phyloP scores from a whole-genome alignment of 768 basidiomycete genomes.

The Candolleomyces eurysporus region DNA sequence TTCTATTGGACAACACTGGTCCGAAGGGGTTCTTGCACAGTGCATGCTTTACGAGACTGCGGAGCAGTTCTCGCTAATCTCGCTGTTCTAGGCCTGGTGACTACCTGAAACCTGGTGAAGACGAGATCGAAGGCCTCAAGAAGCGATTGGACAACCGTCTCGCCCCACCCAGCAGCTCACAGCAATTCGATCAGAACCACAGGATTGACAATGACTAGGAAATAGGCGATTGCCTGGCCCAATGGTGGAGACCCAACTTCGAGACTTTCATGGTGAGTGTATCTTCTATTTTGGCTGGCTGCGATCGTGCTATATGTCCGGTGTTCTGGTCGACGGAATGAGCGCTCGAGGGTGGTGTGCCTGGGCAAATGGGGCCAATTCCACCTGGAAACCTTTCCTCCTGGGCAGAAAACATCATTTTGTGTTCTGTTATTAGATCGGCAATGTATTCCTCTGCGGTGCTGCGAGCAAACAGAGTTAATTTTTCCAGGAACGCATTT shows the following conservation, averaged over 20 bases:
- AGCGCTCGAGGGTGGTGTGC: too few species aligned
- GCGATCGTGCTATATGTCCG: too few species aligned
- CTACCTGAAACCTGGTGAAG: slow-evolving; percentile 95
- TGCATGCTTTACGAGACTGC: too few species aligned
- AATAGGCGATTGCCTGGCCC: slow-evolving; percentile 93
- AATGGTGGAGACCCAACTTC: slow-evolving; percentile 98
- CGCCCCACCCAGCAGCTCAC: slow-evolving; percentile 67
- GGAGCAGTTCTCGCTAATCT: too few species aligned
- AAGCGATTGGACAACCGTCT: slow-evolving; percentile 86
- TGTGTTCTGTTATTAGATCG: too few species aligned
- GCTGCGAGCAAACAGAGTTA: too few species aligned
- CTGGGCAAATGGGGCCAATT: too few species aligned
- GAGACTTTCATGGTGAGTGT: slow-evolving; percentile 94
- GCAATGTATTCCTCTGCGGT: slow-evolving; percentile 19
- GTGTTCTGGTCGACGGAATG: too few species aligned
- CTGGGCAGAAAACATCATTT: too few species aligned
- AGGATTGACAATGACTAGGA: slow-evolving; percentile 91
- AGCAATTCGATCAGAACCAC: slow-evolving; percentile 74
- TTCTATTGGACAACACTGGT: background rate
- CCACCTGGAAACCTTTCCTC: too few species aligned
- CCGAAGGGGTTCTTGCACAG: too few species aligned
- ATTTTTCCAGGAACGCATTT: too few species aligned
- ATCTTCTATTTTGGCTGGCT: slow-evolving; percentile 22
- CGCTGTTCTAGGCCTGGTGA: slow-evolving; percentile 77
- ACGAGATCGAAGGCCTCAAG: slow-evolving; percentile 89